Conservation (phyloP, 2,329 filamentous ascomycete genomes). For the Ambrosiella xylebori region DNA sequence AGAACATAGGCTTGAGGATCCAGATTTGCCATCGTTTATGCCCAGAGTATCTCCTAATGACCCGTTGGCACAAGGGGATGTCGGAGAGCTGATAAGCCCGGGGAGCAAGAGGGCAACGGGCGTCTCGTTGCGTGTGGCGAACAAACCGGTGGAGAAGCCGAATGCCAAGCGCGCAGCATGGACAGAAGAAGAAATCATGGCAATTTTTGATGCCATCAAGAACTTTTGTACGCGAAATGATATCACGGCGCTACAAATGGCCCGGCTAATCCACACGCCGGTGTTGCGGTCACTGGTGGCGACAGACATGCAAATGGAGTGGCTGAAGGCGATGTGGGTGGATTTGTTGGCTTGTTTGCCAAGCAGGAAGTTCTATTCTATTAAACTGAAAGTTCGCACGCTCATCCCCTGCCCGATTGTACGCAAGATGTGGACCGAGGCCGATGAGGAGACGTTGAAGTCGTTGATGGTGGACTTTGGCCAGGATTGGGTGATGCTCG, state of each 20-base stretch:
- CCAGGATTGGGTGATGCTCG: conserved; percentile 6
- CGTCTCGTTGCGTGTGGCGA: not conserved
- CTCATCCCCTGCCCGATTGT: conserved; percentile 3
- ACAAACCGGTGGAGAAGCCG: not conserved
- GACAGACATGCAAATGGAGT: not conserved
- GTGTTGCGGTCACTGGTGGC: conserved; percentile 9
- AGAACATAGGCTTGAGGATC: too few relatives aligned
- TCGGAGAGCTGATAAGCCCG: too few relatives aligned
- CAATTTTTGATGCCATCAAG: not conserved
- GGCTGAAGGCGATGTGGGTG: conserved; percentile 4
- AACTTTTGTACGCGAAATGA: conserved; percentile 1
- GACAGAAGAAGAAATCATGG: conserved; percentile 3
- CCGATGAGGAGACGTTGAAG: conserved; percentile 1
- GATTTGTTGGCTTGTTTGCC: conserved; percentile 3
- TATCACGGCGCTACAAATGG: conserved; percentile 1
- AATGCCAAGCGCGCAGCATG: not conserved
- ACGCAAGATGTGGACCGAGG: conserved; percentile 1
- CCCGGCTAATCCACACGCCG: conserved; percentile 8
- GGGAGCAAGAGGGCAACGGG: too few relatives aligned
- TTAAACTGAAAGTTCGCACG: conserved; percentile 4
- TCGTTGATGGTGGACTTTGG: not conserved
- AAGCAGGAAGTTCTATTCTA: conserved; percentile 3
- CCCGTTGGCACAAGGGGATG: too few relatives aligned
- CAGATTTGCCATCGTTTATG: too few relatives aligned
- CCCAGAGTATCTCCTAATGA: too few relatives aligned